Percentiles rank a stretch among this genome's conserved stretches.
phyloP scores from a whole-genome alignment of 2,329 filamentous ascomycete species.

The Sodiomyces alkalinus region DNA sequence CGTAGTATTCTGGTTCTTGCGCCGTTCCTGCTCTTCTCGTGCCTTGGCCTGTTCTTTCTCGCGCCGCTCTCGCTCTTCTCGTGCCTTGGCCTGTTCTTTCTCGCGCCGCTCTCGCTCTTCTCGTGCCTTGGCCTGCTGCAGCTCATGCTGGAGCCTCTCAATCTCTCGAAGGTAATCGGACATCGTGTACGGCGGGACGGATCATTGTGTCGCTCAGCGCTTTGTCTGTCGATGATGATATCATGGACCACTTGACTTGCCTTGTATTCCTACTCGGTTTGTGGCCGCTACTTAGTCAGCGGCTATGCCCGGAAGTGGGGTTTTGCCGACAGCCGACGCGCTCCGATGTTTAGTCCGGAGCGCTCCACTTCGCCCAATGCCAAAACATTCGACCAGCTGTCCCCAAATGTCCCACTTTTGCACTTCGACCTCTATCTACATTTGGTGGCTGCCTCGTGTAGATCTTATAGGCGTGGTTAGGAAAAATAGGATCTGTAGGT shows the following conservation, averaged over 20 bases:
- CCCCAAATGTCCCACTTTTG: background rate
- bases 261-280: too few species aligned
- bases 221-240: too few species aligned
- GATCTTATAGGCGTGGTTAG: too few species aligned
- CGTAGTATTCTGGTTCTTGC: slow-evolving; percentile 7
- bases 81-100: too few species aligned
- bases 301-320: slow-evolving; percentile 1
- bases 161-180: slow-evolving; percentile 1
- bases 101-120: background rate
- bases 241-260: too few species aligned
- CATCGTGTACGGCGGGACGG: too few species aligned
- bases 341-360: slow-evolving; percentile 1
- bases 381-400: slow-evolving; percentile 1
- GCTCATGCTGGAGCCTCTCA: background rate
- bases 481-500: too few species aligned
- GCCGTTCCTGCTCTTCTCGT: slow-evolving; percentile 1
- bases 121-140: background rate
- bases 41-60: slow-evolving; percentile 2
- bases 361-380: slow-evolving; percentile 3
- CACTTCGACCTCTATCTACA: background rate
- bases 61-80: background rate
- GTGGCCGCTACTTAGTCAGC: slow-evolving; percentile 1
- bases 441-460: slow-evolving; percentile 1
- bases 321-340: slow-evolving; percentile 2
- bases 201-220: too few species aligned